Conservation (phyloP, 768 basidiomycete genomes). For the Termitomyces sp. region DNA sequence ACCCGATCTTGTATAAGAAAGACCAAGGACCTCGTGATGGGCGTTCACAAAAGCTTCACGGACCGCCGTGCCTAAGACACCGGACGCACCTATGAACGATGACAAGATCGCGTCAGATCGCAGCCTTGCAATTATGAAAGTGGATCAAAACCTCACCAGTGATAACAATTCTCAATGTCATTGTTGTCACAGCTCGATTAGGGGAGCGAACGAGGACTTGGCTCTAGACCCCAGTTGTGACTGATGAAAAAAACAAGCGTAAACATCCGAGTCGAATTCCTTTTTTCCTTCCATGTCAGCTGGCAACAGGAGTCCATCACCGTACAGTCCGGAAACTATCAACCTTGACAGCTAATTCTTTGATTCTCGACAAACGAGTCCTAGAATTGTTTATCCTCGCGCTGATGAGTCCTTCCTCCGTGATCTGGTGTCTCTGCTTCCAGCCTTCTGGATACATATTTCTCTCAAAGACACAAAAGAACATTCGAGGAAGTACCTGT, state of each 20-base stretch:
- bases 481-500: neutral
- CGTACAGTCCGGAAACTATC: neutral
- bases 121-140: neutral
- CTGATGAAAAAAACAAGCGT: neutral
- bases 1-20: conserved; percentile 66
- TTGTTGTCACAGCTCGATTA: neutral
- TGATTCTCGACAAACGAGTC: neutral
- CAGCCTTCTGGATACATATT: neutral
- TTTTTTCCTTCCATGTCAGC: neutral
- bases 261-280: neutral
- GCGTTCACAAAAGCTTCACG: conserved; percentile 53
- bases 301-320: neutral
- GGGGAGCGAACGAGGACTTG: neutral
- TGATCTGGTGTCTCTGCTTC: no score
- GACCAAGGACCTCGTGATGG: conserved; percentile 47
- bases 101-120: neutral
- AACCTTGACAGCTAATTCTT: neutral
- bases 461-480: neutral
- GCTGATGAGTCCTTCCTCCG: no score
- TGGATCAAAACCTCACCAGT: conserved; percentile 39
- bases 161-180: conserved; percentile 45
- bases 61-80: conserved; percentile 82
- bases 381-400: no score
- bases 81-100: conserved; percentile 73
- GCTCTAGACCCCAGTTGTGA: neutral